phyloP scores from a whole-genome alignment of 1,284 basidiomycete species.

The Lentinula novae-zelandiae region DNA sequence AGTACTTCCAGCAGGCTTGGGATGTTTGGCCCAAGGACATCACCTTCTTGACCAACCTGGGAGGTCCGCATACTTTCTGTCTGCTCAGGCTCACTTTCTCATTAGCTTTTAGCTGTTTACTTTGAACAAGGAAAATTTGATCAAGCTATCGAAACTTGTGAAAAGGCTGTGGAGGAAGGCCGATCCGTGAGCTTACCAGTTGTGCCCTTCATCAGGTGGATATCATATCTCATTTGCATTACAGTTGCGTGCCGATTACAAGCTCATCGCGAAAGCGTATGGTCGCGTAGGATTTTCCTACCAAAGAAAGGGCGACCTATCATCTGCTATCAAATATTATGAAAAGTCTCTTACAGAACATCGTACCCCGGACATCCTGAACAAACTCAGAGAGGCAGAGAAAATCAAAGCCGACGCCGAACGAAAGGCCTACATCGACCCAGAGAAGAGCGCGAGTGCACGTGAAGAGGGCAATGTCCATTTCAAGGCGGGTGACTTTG shows the following conservation, averaged over 20 bases:
- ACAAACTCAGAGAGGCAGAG: slow-evolving; percentile 88
- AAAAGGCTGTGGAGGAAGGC: slow-evolving; percentile 94
- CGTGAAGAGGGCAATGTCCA: slow-evolving; percentile 90
- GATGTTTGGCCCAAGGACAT: slow-evolving; percentile 91
- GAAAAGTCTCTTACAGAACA: slow-evolving; percentile 95
- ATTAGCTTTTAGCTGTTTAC: slow-evolving; percentile 65
- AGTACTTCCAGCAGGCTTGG: slow-evolving; percentile 86
- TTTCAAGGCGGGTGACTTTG: slow-evolving; percentile 93
- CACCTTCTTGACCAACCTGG: slow-evolving; percentile 89
- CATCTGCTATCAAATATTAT: slow-evolving; percentile 84
- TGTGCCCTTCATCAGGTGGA: background rate
- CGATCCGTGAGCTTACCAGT: slow-evolving; percentile 50
- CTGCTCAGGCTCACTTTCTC: background rate
- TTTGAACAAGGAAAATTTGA: slow-evolving; percentile 93
- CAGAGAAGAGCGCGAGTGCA: slow-evolving; percentile 79
- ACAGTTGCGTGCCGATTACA: slow-evolving; percentile 77
- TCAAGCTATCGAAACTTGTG: slow-evolving; percentile 87
- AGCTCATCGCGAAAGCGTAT: slow-evolving; percentile 81
- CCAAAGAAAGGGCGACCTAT: slow-evolving; percentile 76
- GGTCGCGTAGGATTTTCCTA: slow-evolving; percentile 90
- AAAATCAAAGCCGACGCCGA: slow-evolving; percentile 77
- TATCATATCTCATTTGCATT: background rate
- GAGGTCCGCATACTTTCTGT: slow-evolving; percentile 48
- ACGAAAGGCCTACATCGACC: slow-evolving; percentile 85
- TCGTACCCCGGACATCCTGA: slow-evolving; percentile 90